Percentiles rank a stretch among this genome's conserved stretches.
Evolutionary conservation across 1,139 yeast species (phyloP).

Genomic region (Candida sanyaensis): DNA sequence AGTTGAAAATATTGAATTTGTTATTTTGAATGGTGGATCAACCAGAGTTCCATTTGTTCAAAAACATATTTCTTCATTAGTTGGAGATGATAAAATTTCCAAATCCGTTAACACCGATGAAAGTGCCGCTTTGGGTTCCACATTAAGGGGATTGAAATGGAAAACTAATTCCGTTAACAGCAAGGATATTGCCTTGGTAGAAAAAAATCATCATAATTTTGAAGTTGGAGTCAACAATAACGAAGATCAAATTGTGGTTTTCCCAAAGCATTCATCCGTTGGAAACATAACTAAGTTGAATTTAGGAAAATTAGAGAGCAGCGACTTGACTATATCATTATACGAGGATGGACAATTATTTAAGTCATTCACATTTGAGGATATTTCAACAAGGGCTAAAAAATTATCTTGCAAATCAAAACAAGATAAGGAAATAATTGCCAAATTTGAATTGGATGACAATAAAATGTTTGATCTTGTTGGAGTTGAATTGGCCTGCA

Average conservation of each 20-base stretch:
- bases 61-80: slow-evolving; percentile 50
- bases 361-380: slow-evolving; percentile 34
- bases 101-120: slow-evolving; percentile 96
- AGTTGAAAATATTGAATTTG: slow-evolving; percentile 54
- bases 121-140: slow-evolving; percentile 87
- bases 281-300: slow-evolving; percentile 29
- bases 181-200: slow-evolving; percentile 61
- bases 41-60: slow-evolving; percentile 90
- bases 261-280: slow-evolving; percentile 42
- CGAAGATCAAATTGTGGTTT: slow-evolving; percentile 32
- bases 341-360: slow-evolving; percentile 57
- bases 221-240: slow-evolving; percentile 35
- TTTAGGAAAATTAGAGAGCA: slow-evolving; percentile 25
- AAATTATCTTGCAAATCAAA: slow-evolving; percentile 47
- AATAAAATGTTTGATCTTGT: slow-evolving; percentile 53
- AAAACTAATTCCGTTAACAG: slow-evolving; percentile 55
- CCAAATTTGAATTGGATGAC: slow-evolving; percentile 47
- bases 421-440: slow-evolving; percentile 34
- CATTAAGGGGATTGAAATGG: slow-evolving; percentile 70
- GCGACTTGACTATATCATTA: slow-evolving; percentile 43
- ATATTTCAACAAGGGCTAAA: slow-evolving; percentile 35
- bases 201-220: slow-evolving; percentile 47
- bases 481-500: slow-evolving; percentile 44
- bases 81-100: slow-evolving; percentile 61
- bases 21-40: slow-evolving; percentile 88